phyloP scores from a whole-genome alignment of 306 rosid species.

The Dalbergia oliveri region DNA sequence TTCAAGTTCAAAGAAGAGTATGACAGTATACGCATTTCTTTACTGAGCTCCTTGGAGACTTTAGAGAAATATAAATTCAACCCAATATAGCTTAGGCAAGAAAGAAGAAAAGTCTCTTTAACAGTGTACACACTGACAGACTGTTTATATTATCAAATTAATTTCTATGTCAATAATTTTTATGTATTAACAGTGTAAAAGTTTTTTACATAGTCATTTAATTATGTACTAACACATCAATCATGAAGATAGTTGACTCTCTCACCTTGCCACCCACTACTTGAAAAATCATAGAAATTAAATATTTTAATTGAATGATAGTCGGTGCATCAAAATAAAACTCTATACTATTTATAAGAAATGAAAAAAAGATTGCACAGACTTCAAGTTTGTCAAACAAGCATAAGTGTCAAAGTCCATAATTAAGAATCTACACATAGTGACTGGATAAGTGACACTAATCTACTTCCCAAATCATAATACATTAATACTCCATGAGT shows the following conservation, averaged over 20 bases:
- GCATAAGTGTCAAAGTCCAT: not conserved
- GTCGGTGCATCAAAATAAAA: too few relatives aligned
- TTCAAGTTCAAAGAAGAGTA: slow-evolving; percentile 21
- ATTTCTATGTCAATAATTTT: too few relatives aligned
- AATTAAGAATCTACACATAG: slow-evolving; percentile 8
- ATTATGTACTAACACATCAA: too few relatives aligned
- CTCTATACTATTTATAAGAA: not conserved
- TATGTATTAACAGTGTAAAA: too few relatives aligned
- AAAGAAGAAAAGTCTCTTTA: not conserved
- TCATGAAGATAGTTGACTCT: too few relatives aligned
- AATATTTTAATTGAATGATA: too few relatives aligned
- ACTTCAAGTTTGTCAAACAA: not conserved
- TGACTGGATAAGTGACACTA: not conserved
- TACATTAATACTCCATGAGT: not conserved
- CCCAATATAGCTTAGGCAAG: too few relatives aligned
- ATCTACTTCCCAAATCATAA: slow-evolving; percentile 4
- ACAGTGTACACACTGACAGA: not conserved
- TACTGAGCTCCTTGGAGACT: too few relatives aligned
- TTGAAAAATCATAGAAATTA: too few relatives aligned
- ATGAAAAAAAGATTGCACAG: not conserved
- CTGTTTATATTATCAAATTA: not conserved
- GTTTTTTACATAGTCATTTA: too few relatives aligned
- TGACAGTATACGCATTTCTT: not conserved
- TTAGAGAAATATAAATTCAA: too few relatives aligned
- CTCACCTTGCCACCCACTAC: too few relatives aligned